Base-by-base conservation (phyloP, 495 filamentous ascomycete species). In the Aspergillus avenaceus region DNA sequence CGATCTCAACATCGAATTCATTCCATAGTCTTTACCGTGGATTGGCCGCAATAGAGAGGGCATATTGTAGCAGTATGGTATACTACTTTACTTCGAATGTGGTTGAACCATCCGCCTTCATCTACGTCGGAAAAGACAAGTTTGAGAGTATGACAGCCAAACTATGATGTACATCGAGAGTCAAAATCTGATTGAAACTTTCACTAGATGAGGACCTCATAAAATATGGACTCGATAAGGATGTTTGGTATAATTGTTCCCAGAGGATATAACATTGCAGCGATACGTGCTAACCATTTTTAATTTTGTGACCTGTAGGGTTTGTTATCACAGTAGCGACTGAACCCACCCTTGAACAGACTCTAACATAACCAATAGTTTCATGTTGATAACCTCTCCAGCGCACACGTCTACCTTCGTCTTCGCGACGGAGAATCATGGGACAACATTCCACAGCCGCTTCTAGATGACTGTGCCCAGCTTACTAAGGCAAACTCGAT, bases 71-170 rank as follows among this genome's bases (percentile, higher is more conserved):
- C 54, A 57, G 65, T 52, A 98, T 98, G 93, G 93, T 98, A 32
- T 95, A 86, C 70, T 97, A 96, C 65, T 97, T 96, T 71, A 93
- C 84, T 2, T 97, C 92, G 7, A 91, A 83, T 41, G 80, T 82
- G 29, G 83, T 86, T 22, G 74, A 85, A 16, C 84, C 95, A 1
- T 56, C 83, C 5, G 93, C 91, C 21, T 90, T 84, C 58, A 83
- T 97, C 55, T 98, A 97, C 63, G 88, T 96, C 25, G 93, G 93
- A 63, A 98, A 97, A 73, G 93, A 98, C 76, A 98, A 98, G 72
- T 89, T 96, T 50, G 93, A 98, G 73, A 98, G 93, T 97, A 78
- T 59, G 85, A 53, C 49, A 22, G 19, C 18, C 25, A n/a, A n/a
- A n/a, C n/a, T n/a, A n/a, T n/a, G n/a, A n/a, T n/a, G n/a, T n/a